Evolutionary conservation across 768 basidiomycete species (phyloP), one percentile per base, ranked within the genome.

Genomic region (Lentinus tigrinus): DNA sequence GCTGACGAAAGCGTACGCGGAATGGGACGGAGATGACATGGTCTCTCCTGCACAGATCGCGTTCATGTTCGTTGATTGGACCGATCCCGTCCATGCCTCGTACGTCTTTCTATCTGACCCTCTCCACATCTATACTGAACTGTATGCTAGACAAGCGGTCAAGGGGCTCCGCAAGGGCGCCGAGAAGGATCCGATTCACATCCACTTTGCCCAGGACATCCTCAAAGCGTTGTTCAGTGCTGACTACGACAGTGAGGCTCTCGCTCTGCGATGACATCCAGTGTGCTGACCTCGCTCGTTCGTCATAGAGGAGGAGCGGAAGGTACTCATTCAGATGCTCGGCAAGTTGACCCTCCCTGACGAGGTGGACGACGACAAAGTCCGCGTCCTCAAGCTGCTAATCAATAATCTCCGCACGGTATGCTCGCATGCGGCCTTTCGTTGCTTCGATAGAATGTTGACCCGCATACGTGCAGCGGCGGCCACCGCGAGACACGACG

Each of bases 1-100:
- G 43, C 79, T 89, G 11, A 73, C 79, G 3, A 73, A 78, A 16
- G 77, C 84, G 47, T 80, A 85, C 53, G 82, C 81, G 19, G 85
- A 87, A 14, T 70, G 87, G 23, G 91, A 90, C 3, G 87, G 87
- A 1, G 86, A 89, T 65, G 82, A 85, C 46, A 89, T 91, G 85
- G 81, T 93, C 11, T 74, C 82, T 0, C 83, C 89, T 0, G 74
- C 83, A 19, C 89, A 93, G 65, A 85, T 93, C 57, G 87, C 85
- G 0, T 74, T 86, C n/a, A 81, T 95, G 73, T 79, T 95, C 66
- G 78, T 88, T 2, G 93, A 95, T 63, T 96, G 94, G 93, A 91
- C 89, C 3, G 88, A 95, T 68, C 89, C 92, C 0, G 78, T 83
- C 66, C 93, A 91, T 66, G 80, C 82, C 36, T 79, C 83, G 67